These are phyloP conservation scores for Isatis lusitanica DNA, from an alignment of 441 rosid genomes.

Conservation along the genomic window DNA sequence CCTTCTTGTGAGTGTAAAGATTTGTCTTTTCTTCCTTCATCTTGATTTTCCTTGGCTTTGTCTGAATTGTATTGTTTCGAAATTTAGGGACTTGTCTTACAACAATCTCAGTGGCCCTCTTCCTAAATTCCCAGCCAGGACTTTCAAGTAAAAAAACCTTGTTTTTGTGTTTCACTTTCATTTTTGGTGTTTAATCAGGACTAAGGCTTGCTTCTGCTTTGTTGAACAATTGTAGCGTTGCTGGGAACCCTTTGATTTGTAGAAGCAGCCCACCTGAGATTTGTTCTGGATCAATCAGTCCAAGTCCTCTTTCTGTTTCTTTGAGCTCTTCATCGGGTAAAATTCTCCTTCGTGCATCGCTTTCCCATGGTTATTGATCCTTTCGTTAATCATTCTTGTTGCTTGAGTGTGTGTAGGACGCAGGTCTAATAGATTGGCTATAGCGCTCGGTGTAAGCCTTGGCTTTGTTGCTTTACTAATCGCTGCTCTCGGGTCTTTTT, in stretches of 20 bases:
- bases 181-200: not conserved
- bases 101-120: conserved; percentile 86
- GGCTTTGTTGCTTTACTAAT: conserved; percentile 47
- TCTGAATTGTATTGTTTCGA: not conserved
- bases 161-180: not conserved
- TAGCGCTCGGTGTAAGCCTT: conserved; percentile 67
- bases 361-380: not conserved
- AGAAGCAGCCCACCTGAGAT: conserved; percentile 50
- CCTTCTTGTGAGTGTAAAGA: conserved; percentile 75
- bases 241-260: conserved; percentile 81
- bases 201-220: conserved; percentile 20
- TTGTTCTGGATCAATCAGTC: conserved; percentile 60
- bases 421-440: conserved; percentile 63
- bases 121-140: conserved; percentile 75
- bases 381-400: not conserved
- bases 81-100: conserved; percentile 81
- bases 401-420: conserved; percentile 37
- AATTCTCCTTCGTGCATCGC: not conserved
- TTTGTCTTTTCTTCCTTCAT: conserved; percentile 28
- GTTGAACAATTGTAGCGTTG: conserved; percentile 53
- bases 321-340: conserved; percentile 50
- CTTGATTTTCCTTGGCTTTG: not conserved
- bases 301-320: conserved; percentile 55
- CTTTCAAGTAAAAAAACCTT: conserved; percentile 66
- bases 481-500: conserved; percentile 47